Evolutionary conservation across 495 filamentous ascomycete species (phyloP), one percentile per base, ranked within the genome.

Genomic region (Aspergillus taichungensis): DNA sequence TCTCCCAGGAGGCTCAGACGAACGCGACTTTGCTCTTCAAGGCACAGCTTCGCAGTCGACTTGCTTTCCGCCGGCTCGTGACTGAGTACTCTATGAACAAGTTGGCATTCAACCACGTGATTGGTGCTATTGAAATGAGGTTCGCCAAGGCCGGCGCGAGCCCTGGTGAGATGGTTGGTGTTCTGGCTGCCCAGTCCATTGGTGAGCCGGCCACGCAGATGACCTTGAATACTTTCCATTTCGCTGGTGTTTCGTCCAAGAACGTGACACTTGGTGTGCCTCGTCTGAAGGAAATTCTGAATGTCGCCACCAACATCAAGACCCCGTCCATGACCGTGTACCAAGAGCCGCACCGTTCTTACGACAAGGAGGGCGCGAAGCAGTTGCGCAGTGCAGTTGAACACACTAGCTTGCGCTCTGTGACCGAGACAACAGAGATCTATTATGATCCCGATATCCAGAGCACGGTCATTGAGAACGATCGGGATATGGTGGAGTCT

Each of bases 161-260:
- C 49, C 87, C 92, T 30, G 92, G 92, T 52, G 92, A 99, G 63
- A 99, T 99, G 92, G 94, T 97, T 43, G 92, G 92, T 62, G 94
- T 97, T 30, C 76, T 99, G 56, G 92, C 92, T 44, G 92, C 92
- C 8, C 92, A 99, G 67, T 96, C 90, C 24, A 97, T 99, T 64
- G 92, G 92, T 72, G 92, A 99, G 63, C 92, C 92, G 13, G 92
- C 92, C 36, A 99, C 92, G 2, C 92, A 99, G 70, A 99, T 99
- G 92, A 99, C 92, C 0, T 66, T 99, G 38, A 99, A 99, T 67
- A 99, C 92, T 27, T 99, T 99, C 82, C 92, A 99, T 77, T 97
- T 99, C 68, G 88, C 92, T 64, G 92, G 92, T 94, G 88, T 98
- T 35, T 94, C 94, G 1, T 95, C 92, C 14, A 99, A 99, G 82